phyloP scores from a whole-genome alignment of 2,329 filamentous ascomycete genomes.

The Penicillium griseofulvum region DNA sequence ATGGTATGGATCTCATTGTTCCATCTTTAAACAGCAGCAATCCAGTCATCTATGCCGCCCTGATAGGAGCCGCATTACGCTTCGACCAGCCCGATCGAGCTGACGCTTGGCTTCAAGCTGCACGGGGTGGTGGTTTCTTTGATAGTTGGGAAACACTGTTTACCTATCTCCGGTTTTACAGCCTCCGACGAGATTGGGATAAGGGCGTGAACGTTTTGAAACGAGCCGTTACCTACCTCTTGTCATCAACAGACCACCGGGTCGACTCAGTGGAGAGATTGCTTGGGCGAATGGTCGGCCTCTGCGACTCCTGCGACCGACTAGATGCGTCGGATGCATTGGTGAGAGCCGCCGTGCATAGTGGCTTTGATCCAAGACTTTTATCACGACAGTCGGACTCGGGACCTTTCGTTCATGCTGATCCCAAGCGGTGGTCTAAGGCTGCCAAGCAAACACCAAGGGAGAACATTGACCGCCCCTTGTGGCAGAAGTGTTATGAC shows the following conservation, averaged over 20 bases:
- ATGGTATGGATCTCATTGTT: constrained; percentile 37
- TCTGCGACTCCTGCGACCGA: constrained; percentile 38
- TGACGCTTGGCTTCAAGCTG: constrained; percentile 40
- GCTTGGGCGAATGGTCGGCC: constrained; percentile 39
- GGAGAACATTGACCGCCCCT: constrained; percentile 17
- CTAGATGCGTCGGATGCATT: constrained; percentile 31
- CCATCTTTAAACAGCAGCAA: constrained; percentile 37
- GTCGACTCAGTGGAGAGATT: constrained; percentile 32
- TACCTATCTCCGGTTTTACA: constrained; percentile 40
- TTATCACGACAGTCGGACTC: constrained; percentile 31
- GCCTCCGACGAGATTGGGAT: constrained; percentile 37
- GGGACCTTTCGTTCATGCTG: constrained; percentile 20
- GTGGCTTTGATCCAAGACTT: constrained; percentile 33
- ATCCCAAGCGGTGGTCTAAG: constrained; percentile 29
- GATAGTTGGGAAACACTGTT: constrained; percentile 39
- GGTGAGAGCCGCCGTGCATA: constrained; percentile 36
- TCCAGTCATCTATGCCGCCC: constrained; percentile 33
- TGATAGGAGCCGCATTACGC: constrained; percentile 39
- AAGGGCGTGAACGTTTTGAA: constrained; percentile 34
- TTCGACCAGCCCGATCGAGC: constrained; percentile 43
- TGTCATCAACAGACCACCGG: constrained; percentile 33
- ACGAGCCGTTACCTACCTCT: constrained; percentile 36
- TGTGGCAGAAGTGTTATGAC: constrained; percentile 34
- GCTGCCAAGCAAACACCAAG: constrained; percentile 22
- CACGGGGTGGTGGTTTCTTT: constrained; percentile 35